Evolutionary conservation across 164 flowering plant species (phyloP).

Genomic region (Piper longum): DNA sequence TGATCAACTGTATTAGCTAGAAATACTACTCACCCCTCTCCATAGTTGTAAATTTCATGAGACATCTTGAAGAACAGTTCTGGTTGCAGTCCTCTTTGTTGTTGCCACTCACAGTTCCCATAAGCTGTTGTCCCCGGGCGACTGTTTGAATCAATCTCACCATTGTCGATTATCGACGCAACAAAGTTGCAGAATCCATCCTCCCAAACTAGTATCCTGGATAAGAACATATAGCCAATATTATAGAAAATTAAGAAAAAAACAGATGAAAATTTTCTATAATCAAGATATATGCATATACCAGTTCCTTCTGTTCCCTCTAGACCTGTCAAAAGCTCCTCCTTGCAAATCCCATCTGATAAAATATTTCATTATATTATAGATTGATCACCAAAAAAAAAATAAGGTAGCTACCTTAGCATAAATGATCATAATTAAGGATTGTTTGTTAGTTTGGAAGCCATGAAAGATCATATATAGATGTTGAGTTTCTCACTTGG

Average conservation of each 20-base stretch:
- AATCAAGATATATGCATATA: constrained; percentile 11
- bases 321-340: constrained; percentile 80
- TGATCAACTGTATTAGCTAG: background rate
- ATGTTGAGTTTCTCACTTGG: constrained; percentile 46
- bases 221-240: background rate
- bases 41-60: constrained; percentile 97
- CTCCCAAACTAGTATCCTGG: constrained; percentile 94
- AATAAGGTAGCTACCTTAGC: background rate
- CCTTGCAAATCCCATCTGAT: constrained; percentile 86
- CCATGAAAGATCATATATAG: background rate
- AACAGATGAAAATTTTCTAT: background rate
- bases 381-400: background rate
- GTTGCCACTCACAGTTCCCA: constrained; percentile 45
- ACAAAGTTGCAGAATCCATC: constrained; percentile 97
- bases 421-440: background rate
- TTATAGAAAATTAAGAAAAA: background rate
- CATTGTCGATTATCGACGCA: constrained; percentile 33
- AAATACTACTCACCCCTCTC: constrained; percentile 59
- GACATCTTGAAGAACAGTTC: constrained; percentile 99
- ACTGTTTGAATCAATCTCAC: constrained; percentile 31
- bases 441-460: background rate
- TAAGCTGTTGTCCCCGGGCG: constrained; percentile 29
- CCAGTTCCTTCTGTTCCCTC: constrained; percentile 98
- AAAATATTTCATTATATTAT: background rate
- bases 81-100: constrained; percentile 76